A percentile compares a stretch with the other conserved stretches of the same genome.
These are phyloP conservation scores for Pontederia paniculata DNA, from an alignment of 176 grass and related monocot species.

Conservation along the genomic window DNA sequence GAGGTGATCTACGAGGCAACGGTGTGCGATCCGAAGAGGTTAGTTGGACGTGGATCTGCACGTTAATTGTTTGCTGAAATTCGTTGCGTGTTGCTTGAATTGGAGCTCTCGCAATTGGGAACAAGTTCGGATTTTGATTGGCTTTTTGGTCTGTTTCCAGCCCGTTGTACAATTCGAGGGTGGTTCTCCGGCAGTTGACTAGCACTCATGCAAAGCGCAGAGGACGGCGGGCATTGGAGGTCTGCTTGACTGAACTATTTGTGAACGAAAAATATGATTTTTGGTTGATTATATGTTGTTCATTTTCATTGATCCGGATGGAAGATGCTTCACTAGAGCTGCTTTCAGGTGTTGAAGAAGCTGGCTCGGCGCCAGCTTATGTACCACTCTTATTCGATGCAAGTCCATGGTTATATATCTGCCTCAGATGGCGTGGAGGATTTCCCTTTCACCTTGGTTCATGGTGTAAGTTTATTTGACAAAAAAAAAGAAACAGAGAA, in stretches of 20 bases:
- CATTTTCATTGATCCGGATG: conserved; percentile 4
- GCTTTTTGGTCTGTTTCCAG: conserved; percentile 28
- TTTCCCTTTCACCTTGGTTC: conserved; percentile 65
- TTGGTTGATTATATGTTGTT: neutral
- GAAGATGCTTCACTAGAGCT: conserved; percentile 3
- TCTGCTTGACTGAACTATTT: conserved; percentile 14
- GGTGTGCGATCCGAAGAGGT: conserved; percentile 71
- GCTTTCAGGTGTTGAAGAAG: conserved; percentile 72
- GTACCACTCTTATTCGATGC: conserved; percentile 89
- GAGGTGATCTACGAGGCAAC: conserved; percentile 86
- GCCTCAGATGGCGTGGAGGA: conserved; percentile 25
- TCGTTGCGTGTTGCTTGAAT: no score
- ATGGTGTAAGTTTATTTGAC: conserved; percentile 37
- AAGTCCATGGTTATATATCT: conserved; percentile 79
- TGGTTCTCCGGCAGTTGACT: conserved; percentile 70
- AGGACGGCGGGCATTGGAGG: conserved; percentile 83
- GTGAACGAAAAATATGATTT: neutral
- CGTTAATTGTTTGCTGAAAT: neutral
- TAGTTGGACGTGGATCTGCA: conserved; percentile 25
- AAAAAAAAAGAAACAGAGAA: no score
- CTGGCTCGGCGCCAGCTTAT: conserved; percentile 72
- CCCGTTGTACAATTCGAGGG: conserved; percentile 62
- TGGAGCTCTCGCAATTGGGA: neutral
- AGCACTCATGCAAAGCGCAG: conserved; percentile 73
- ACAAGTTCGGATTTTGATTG: neutral